Conservation (phyloP, 2,329 filamentous ascomycete species). For the Exophiala mesophila region DNA sequence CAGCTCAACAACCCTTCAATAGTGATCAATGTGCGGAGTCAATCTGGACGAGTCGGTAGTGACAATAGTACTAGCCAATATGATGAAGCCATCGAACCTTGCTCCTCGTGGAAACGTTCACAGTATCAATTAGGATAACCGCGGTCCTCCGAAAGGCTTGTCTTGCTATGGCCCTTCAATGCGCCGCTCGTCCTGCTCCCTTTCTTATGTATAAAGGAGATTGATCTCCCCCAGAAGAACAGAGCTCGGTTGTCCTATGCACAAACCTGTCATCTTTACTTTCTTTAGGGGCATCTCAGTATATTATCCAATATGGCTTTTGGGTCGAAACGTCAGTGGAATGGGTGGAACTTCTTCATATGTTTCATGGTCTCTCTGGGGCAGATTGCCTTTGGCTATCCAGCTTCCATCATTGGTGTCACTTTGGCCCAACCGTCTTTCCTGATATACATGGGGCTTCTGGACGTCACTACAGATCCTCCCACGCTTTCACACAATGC, state of each 20-base stretch:
- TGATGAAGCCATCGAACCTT: not conserved
- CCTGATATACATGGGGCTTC: constrained; percentile 30
- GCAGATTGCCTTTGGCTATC: constrained; percentile 16
- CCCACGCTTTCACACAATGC: not conserved
- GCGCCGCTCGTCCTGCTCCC: too few relatives aligned
- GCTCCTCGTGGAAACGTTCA: not conserved
- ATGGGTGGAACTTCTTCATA: constrained; percentile 16
- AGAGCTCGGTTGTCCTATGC: too few relatives aligned
- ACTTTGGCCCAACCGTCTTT: constrained; percentile 39
- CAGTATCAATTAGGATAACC: not conserved
- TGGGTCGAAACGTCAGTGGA: constrained; percentile 5
- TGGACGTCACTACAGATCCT: constrained; percentile 2
- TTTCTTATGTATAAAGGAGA: too few relatives aligned
- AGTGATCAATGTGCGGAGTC: not conserved
- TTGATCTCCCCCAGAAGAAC: too few relatives aligned
- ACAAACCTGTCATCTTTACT: not conserved
- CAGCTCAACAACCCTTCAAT: too few relatives aligned
- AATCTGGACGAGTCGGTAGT: not conserved
- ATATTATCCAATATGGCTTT: constrained; percentile 2
- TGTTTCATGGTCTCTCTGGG: constrained; percentile 17
- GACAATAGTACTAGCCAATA: too few relatives aligned
- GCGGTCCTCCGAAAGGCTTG: not conserved
- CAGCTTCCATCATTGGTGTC: constrained; percentile 14
- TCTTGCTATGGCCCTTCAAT: too few relatives aligned
- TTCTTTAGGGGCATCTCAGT: not conserved